Conservation (phyloP, 352 stramenopile species). For the Phytophthora constricta region DNA sequence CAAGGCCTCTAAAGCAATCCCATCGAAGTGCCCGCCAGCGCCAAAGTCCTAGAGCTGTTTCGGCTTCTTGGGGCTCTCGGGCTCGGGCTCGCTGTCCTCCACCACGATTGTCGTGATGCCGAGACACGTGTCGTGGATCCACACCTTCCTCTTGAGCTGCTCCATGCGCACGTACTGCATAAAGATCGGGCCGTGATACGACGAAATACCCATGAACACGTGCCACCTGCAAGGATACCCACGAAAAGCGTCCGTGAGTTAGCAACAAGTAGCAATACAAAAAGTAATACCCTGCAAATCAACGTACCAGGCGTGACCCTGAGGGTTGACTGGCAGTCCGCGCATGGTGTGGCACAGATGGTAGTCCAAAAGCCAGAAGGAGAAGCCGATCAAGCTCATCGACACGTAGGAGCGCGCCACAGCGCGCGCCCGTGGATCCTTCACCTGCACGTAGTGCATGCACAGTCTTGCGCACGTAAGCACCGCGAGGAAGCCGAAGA, state of each 20-base stretch:
- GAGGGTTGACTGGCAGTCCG: constrained; percentile 73
- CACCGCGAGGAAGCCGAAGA: constrained; percentile 69
- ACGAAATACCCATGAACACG: constrained; percentile 18
- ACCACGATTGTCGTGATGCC: constrained; percentile 78
- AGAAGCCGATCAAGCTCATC: constrained; percentile 64
- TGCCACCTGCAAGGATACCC: constrained; percentile 10
- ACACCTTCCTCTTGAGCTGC: constrained; percentile 71
- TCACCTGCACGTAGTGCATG: constrained; percentile 64
- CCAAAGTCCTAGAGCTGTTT: constrained; percentile 38
- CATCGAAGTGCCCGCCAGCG: background rate
- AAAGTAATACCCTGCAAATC: background rate
- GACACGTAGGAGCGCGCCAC: constrained; percentile 71
- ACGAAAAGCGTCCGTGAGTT: constrained; percentile 2
- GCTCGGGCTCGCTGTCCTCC: constrained; percentile 23
- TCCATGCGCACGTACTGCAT: constrained; percentile 89
- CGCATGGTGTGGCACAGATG: constrained; percentile 71
- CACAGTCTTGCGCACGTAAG: constrained; percentile 57
- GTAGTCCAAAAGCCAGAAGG: constrained; percentile 84
- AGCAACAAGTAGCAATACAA: no score
- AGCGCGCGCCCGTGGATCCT: constrained; percentile 55
- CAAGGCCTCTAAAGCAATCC: background rate
- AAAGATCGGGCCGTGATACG: constrained; percentile 79
- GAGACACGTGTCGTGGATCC: constrained; percentile 56
- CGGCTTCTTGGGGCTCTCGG: constrained; percentile 31
- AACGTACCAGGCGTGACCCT: constrained; percentile 78